Percentiles rank a stretch among this genome's conserved stretches.
phyloP scores from a whole-genome alignment of 2,329 filamentous ascomycete genomes.

The Pezicula radicicola region DNA sequence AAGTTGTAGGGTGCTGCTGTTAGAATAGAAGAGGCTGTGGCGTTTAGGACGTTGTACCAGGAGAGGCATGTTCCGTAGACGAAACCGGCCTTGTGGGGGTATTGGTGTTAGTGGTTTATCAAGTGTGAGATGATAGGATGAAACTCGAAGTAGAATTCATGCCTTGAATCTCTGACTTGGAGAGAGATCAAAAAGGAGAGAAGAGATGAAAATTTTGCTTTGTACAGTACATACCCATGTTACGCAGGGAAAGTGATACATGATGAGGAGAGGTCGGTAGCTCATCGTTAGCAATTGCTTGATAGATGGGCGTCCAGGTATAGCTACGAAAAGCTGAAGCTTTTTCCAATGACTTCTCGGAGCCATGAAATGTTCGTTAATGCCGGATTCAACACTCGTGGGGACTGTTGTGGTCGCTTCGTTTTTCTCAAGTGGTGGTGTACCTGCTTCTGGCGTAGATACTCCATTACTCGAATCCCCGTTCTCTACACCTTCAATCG shows the following conservation, averaged over 20 bases:
- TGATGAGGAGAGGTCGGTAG: slow-evolving; percentile 17
- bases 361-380: neutral
- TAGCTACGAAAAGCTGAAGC: neutral
- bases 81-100: slow-evolving; percentile 14
- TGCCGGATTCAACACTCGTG: neutral
- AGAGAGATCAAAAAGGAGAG: too few relatives aligned
- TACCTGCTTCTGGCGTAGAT: neutral
- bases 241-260: slow-evolving; percentile 27
- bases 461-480: neutral
- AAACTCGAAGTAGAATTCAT: too few relatives aligned
- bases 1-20: slow-evolving; percentile 27
- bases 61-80: slow-evolving; percentile 23
- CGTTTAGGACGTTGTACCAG: slow-evolving; percentile 28
- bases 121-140: too few relatives aligned
- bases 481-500: slow-evolving; percentile 3
- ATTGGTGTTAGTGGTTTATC: too few relatives aligned
- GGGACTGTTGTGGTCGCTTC: neutral
- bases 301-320: neutral
- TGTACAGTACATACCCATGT: slow-evolving; percentile 9
- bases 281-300: slow-evolving; percentile 18
- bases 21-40: slow-evolving; percentile 22
- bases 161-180: too few relatives aligned
- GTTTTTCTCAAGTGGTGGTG: neutral
- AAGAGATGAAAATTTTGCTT: too few relatives aligned
- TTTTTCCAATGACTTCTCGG: neutral